Evolutionary conservation across 441 rosid genomes (phyloP).

Genomic region (Gossypium schwendimanii): DNA sequence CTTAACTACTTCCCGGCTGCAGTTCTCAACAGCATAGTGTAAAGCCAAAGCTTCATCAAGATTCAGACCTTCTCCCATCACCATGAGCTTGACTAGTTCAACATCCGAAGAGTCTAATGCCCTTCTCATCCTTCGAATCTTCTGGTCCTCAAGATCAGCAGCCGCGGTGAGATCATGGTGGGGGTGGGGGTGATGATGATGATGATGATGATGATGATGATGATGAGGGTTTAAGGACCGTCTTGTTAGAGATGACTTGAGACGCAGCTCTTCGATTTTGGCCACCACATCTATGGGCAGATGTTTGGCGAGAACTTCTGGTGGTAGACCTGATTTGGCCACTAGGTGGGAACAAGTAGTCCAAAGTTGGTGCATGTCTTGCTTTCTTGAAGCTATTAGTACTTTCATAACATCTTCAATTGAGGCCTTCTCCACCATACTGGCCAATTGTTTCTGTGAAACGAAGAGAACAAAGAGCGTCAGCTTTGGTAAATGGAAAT

Average conservation of each 20-base stretch:
- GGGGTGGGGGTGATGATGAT: conserved; percentile 35
- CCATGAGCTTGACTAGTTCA: conserved; percentile 94
- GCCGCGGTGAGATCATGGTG: conserved; percentile 56
- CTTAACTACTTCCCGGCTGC: conserved; percentile 94
- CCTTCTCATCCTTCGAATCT: conserved; percentile 81
- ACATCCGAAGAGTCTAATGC: conserved; percentile 94
- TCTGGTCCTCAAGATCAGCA: conserved; percentile 87
- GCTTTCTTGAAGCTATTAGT: conserved; percentile 84
- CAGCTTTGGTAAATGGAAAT: not conserved
- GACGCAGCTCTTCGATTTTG: conserved; percentile 88
- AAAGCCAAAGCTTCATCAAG: conserved; percentile 86
- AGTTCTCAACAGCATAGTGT: conserved; percentile 90
- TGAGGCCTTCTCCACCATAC: conserved; percentile 95
- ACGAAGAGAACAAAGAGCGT: conserved; percentile 6
- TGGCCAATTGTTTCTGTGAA: conserved; percentile 82
- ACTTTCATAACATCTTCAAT: conserved; percentile 98
- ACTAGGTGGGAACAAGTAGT: conserved; percentile 93
- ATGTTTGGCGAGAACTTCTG: conserved; percentile 85
- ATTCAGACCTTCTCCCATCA: conserved; percentile 97
- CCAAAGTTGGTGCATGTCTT: conserved; percentile 97
- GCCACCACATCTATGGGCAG: conserved; percentile 80
- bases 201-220: conserved; percentile 27
- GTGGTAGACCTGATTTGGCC: conserved; percentile 87
- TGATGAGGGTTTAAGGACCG: conserved; percentile 52
- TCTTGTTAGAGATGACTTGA: conserved; percentile 69